Conservation (phyloP, 2,329 filamentous ascomycete genomes). For the Cercospora zeae-maydis region DNA sequence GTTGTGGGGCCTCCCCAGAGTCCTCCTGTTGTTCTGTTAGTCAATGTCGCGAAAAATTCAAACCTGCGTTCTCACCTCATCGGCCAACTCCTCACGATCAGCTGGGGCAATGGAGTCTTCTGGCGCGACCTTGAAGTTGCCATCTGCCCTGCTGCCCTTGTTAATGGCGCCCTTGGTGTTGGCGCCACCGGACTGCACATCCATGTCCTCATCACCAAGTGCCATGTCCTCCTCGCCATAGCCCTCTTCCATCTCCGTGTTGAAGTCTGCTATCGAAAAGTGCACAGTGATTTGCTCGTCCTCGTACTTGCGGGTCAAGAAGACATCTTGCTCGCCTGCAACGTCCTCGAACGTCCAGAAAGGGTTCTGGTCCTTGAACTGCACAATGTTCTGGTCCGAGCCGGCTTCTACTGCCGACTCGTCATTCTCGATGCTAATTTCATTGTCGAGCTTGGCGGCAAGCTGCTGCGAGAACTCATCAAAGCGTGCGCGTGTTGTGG, state of each 20-base stretch:
- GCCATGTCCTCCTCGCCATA: conserved; percentile 40
- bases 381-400: conserved; percentile 62
- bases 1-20: conserved; percentile 49
- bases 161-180: conserved; percentile 57
- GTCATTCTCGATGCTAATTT: conserved; percentile 79
- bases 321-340: conserved; percentile 81
- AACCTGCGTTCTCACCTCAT: conserved; percentile 42
- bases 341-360: conserved; percentile 73
- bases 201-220: conserved; percentile 50
- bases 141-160: conserved; percentile 49
- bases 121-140: conserved; percentile 54
- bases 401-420: conserved; percentile 58
- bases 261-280: conserved; percentile 81
- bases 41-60: neutral
- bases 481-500: conserved; percentile 40
- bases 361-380: conserved; percentile 76
- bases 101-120: conserved; percentile 56
- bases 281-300: conserved; percentile 83
- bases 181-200: conserved; percentile 53
- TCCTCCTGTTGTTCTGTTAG: conserved; percentile 18
- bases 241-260: conserved; percentile 51
- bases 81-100: conserved; percentile 55
- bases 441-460: conserved; percentile 76
- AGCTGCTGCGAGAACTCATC: conserved; percentile 70
- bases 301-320: conserved; percentile 75